Evolutionary conservation across 129 eudicot species (phyloP).

Genomic region (Flaveria sonorensis): DNA sequence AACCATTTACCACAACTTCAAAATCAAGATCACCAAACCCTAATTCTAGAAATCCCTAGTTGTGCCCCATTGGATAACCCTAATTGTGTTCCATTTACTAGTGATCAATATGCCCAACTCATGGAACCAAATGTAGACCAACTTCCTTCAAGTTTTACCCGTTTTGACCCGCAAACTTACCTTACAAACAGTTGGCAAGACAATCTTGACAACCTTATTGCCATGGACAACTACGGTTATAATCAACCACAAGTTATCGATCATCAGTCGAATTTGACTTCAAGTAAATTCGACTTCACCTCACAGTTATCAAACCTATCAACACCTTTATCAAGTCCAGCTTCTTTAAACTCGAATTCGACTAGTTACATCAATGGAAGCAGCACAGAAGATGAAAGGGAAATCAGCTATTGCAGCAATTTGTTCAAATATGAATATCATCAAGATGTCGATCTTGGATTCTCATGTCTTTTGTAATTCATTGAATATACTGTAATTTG

Average conservation of each 20-base stretch:
- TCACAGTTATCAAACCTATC: constrained; percentile 51
- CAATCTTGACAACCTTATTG: constrained; percentile 34
- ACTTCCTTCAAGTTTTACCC: constrained; percentile 35
- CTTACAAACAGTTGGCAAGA: constrained; percentile 54
- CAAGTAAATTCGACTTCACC: constrained; percentile 36
- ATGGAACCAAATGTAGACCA: constrained; percentile 51
- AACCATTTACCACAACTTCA: constrained; percentile 37
- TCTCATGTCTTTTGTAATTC: constrained; percentile 46
- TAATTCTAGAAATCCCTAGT: constrained; percentile 35
- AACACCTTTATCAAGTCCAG: constrained; percentile 67
- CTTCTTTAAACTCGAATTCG: constrained; percentile 50
- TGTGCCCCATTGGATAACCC: constrained; percentile 40
- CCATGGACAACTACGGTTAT: constrained; percentile 40
- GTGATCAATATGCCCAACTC: constrained; percentile 44
- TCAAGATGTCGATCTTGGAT: constrained; percentile 39
- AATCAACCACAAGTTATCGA: constrained; percentile 36
- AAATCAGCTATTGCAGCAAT: constrained; percentile 57
- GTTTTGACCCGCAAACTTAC: constrained; percentile 41
- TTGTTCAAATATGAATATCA: constrained; percentile 54
- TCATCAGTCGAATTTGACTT: constrained; percentile 41
- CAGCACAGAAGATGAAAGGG: constrained; percentile 63
- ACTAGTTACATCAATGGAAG: constrained; percentile 44
- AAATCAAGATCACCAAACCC: constrained; percentile 49
- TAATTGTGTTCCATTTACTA: constrained; percentile 37
- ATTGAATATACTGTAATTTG: constrained; percentile 31